phyloP scores from a whole-genome alignment of 768 basidiomycete genomes.

The Russula vinacea region DNA sequence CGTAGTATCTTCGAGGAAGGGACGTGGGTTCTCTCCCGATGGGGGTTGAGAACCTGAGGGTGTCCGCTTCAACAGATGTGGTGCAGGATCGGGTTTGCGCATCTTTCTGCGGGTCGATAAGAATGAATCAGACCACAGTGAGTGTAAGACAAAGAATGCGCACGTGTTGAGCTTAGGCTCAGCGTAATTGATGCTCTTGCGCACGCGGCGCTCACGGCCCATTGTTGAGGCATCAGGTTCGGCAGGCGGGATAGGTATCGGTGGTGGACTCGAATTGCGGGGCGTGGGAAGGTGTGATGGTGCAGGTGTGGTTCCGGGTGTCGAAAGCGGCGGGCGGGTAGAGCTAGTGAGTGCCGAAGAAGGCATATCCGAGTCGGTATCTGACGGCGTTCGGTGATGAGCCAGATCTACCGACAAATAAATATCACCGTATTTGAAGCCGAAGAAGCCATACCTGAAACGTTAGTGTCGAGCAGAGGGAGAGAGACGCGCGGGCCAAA shows the following conservation, averaged over 20 bases:
- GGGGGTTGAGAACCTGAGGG: constrained; percentile 15
- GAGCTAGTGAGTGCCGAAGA: constrained; percentile 36
- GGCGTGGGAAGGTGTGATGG: constrained; percentile 48
- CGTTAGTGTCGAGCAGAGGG: constrained; percentile 39
- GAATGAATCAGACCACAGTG: constrained; percentile 2
- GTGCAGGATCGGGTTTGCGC: constrained; percentile 70
- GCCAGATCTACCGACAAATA: constrained; percentile 28
- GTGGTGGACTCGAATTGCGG: constrained; percentile 34
- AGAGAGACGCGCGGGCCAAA: constrained; percentile 41
- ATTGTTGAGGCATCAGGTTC: constrained; percentile 27
- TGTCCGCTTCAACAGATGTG: constrained; percentile 33
- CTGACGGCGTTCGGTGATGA: constrained; percentile 14
- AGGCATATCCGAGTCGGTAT: constrained; percentile 29
- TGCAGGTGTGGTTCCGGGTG: constrained; percentile 45
- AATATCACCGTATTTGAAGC: constrained; percentile 19
- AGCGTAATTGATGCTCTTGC: constrained; percentile 82
- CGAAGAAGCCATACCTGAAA: constrained; percentile 36
- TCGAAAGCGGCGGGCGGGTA: constrained; percentile 41
- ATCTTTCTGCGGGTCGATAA: constrained; percentile 58
- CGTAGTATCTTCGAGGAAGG: constrained; percentile 31
- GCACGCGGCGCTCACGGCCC: constrained; percentile 52
- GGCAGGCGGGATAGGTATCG: constrained; percentile 35
- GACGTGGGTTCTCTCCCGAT: constrained; percentile 28
- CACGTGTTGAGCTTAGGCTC: constrained; percentile 89
- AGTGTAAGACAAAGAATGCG: constrained; percentile 33